Base-by-base conservation (phyloP, 352 stramenopile species). In the Phytophthora pinifolia region DNA sequence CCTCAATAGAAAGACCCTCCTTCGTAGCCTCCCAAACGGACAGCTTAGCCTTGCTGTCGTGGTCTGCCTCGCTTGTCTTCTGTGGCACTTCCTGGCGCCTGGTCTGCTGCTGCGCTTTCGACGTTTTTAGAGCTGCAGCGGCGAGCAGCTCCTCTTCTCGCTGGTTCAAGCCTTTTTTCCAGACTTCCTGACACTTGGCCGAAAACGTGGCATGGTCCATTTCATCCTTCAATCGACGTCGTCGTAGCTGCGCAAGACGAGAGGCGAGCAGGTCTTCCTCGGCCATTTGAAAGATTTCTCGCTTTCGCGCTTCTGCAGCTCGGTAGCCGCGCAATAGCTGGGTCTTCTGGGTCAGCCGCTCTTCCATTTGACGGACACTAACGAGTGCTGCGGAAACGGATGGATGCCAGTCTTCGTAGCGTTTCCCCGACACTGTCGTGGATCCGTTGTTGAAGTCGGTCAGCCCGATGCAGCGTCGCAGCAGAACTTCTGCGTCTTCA, bases 1-100 rank as follows among this genome's bases (percentile, higher is more conserved):
- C 54, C 2, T 86, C 72, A 1, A 88, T 72, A 1, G 69, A 20
- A 5, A 66, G 35, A 2, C 80, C 80, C 58, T 81, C 80, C 42
- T 72, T 78, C 1, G 73, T 67, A 7, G 80, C 77, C 49, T 90
- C 80, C 80, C 80, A 90, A 25, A 88, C 85, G 0, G 77, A 87
- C 9, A 88, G 31, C 22, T 83, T 88, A 2, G 59, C 34, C 6
- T 67, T 71, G 20, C 51, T 53, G 9, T 67, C 69, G 2, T 56
- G 46, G 1, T 74, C 44, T 12, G 45, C 30, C n/a, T n/a, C n/a
- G n/a, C n/a, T n/a, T n/a, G n/a, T n/a, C n/a, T n/a, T 55, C 29
- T 64, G 38, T n/a, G 63, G 36, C 4, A 51, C 47, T 12, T 69
- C 70, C 4, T 34, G 33, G 14, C 35, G 38, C 14, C 62, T 54